Base-by-base conservation (phyloP, 495 filamentous ascomycete species). In the Aspergillus incahuasiensis region DNA sequence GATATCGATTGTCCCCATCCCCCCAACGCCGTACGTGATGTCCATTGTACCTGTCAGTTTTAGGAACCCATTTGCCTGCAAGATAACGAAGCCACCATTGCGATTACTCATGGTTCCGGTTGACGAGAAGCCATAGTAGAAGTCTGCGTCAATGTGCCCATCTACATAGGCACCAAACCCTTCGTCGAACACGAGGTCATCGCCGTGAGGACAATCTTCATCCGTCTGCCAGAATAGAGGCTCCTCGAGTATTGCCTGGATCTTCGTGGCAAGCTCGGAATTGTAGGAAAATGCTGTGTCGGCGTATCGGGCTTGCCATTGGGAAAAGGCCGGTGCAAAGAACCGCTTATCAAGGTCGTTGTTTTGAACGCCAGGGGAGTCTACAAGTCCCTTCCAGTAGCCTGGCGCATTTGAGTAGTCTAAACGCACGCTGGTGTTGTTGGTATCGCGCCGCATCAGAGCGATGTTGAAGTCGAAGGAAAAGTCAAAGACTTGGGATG, bases 351-450 rank as follows among this genome's bases (percentile, higher is more conserved):
- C 38, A 25, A 20, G 47, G 18, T 45, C 28, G 18, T 43, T 43
- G 7, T 44, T 45, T 35, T 46, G n/a, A 16, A 43, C 20, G n/a
- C 40, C 43, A 15, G 43, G 43, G 4, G 45, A 48, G 18, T 51
- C 48, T 1, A 52, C 48, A 6, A 57, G n/a, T 0, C 16, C 20
- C 19, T 52, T 32, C 55, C 55, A 57, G 41, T 57, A 57, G 1
- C 41, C 30, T 3, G 24, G 38, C n/a, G 45, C 16, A 39, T 57
- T 57, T 19, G 46, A 52, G 42, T 38, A 57, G 25, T 57, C 55
- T 8, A 57, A 21, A 38, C 55, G 28, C 13, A 57, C 34, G 25
- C 51, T 41, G 16, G 42, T 48, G 16, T 52, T 28, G 25, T 42
- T 47, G 22, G 34, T 22, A 30, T 57, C 55, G 0, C 48, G 55